Percentiles rank a stretch among this genome's conserved stretches.
phyloP scores from a whole-genome alignment of 2,329 filamentous ascomycete genomes.

The Whalleya microplaca region DNA sequence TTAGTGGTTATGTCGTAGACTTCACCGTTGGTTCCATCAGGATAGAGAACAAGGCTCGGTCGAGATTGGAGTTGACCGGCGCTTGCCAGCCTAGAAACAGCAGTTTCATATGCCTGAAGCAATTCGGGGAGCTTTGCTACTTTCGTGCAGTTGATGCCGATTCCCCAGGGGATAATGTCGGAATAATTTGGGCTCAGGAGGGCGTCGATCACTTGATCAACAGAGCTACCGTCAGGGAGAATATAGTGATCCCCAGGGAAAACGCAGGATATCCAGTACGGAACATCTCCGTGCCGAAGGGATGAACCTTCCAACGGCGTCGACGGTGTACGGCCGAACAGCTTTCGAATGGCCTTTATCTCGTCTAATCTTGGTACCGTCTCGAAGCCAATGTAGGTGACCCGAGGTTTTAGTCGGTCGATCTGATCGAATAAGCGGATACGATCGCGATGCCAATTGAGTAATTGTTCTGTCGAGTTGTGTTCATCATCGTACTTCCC shows the following conservation, averaged over 20 bases:
- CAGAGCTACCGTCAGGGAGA: conserved; percentile 60
- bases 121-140: conserved; percentile 62
- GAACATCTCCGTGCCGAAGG: conserved; percentile 30
- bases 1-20: conserved; percentile 68
- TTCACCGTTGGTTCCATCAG: conserved; percentile 70
- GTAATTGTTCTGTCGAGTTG: conserved; percentile 47
- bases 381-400: conserved; percentile 65
- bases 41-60: conserved; percentile 66
- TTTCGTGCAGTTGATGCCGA: conserved; percentile 73
- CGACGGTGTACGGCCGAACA: conserved; percentile 40
- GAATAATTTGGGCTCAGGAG: conserved; percentile 29
- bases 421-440: conserved; percentile 53
- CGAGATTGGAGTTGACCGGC: conserved; percentile 41
- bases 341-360: conserved; percentile 58
- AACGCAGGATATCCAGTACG: conserved; percentile 67
- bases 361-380: conserved; percentile 68
- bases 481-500: conserved; percentile 61
- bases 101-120: conserved; percentile 58
- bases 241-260: conserved; percentile 58
- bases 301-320: conserved; percentile 28
- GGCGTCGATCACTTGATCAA: conserved; percentile 45
- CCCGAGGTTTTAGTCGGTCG: conserved; percentile 40
- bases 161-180: conserved; percentile 55
- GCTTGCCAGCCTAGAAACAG: conserved; percentile 43
- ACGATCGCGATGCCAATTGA: conserved; percentile 60